Conservation (phyloP, 140 eudicot genomes). For the Oenanthe javanica region DNA sequence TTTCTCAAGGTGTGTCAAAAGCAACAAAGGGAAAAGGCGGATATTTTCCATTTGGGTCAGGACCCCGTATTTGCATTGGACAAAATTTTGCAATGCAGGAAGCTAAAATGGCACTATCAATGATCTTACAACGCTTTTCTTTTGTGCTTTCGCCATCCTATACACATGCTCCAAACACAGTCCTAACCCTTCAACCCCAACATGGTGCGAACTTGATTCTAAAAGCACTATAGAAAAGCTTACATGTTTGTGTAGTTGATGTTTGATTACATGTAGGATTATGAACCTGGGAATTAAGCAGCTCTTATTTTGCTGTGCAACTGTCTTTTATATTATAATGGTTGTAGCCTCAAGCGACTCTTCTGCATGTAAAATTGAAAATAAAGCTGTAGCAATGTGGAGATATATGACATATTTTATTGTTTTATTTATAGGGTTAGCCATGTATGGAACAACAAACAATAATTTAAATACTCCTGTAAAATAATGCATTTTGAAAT, state of each 20-base stretch:
- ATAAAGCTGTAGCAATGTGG: background rate
- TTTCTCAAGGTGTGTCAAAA: conserved; percentile 1
- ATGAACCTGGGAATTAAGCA: background rate
- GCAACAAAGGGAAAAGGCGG: conserved; percentile 3
- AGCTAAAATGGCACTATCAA: conserved; percentile 8
- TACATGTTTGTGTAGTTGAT: background rate
- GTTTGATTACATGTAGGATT: background rate
- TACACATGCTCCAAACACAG: background rate
- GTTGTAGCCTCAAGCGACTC: background rate
- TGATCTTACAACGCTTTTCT: conserved; percentile 9
- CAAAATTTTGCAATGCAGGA: conserved; percentile 9
- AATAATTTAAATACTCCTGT: too few relatives aligned
- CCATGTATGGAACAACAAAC: too few relatives aligned
- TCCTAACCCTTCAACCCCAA: conserved; percentile 5
- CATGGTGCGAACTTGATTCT: conserved; percentile 3
- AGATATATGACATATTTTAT: background rate
- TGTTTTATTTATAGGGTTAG: too few relatives aligned
- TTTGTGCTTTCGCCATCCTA: conserved; percentile 6
- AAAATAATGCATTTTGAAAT: too few relatives aligned
- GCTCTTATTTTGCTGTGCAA: background rate
- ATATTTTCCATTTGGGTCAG: background rate
- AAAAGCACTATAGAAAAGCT: background rate
- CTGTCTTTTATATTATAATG: background rate
- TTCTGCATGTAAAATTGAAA: background rate
- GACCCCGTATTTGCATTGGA: background rate